Evolutionary conservation across 805 yeast genomes (phyloP).

Genomic region (Yarrowia yakushimensis): DNA sequence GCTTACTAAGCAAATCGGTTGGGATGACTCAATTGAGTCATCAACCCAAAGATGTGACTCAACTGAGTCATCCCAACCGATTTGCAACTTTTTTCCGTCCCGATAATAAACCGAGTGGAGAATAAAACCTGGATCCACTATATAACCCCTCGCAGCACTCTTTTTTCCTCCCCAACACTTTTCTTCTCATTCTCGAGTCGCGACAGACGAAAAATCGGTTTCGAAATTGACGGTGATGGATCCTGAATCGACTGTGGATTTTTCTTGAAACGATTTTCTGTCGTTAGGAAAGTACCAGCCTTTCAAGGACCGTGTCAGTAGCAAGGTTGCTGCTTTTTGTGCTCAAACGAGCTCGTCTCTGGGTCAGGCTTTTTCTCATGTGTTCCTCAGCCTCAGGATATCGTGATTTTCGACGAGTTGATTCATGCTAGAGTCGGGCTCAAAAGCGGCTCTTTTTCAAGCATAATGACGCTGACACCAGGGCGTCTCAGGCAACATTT

Average conservation of each 20-base stretch:
- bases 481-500: slow-evolving; percentile 26
- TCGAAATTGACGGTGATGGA: slow-evolving; percentile 13
- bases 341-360: neutral
- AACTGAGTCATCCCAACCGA: neutral
- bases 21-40: neutral
- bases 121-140: neutral
- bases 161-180: neutral
- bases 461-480: slow-evolving; percentile 28
- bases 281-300: slow-evolving; percentile 25
- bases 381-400: slow-evolving; percentile 31
- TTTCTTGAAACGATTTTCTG: slow-evolving; percentile 32
- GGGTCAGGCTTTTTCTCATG: slow-evolving; percentile 30
- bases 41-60: no score
- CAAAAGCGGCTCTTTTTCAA: slow-evolving; percentile 12
- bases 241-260: slow-evolving; percentile 26
- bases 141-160: neutral
- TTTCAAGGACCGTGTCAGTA: slow-evolving; percentile 24
- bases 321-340: slow-evolving; percentile 16
- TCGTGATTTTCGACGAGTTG: slow-evolving; percentile 32
- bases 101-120: neutral
- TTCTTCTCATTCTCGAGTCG: slow-evolving; percentile 11
- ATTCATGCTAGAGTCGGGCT: slow-evolving; percentile 33
- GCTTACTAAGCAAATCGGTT: no score
- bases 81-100: neutral
- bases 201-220: slow-evolving; percentile 6